Evolutionary conservation across 257 asterid species (phyloP), one percentile per base, ranked within the genome.

Genomic region (Fraxinus cuspidata): DNA sequence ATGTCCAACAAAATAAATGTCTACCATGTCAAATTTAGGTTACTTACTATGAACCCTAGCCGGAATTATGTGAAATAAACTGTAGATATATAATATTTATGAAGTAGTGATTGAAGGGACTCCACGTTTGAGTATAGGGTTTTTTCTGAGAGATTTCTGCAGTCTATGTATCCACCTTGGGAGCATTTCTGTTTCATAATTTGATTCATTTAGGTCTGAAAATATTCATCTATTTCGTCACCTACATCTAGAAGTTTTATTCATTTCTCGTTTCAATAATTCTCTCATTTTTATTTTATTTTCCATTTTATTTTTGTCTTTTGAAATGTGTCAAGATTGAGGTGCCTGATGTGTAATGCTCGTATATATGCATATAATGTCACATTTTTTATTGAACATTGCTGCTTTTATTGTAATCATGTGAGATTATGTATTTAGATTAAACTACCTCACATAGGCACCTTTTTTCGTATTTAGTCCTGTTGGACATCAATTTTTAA

Each of bases 31-130:
- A 23, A 65, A 78, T 77, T 82, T 82, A 82, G 89, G 88, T 82
- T 40, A 83, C 88, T 77, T 84, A 86, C 86, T 76, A 78, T 58
- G 66, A 79, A 63, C 69, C 69, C n/a, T 63, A 63, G 35, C 69
- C 69, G 35, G 2, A 3, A 65, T 65, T 38, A 11, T 70, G 37
- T 19, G n/a, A 4, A 31, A 9, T n/a, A 31, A 32, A 47, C 23
- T n/a, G 28, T 19, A 29, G 35, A 10, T 63, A 63, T 63, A 63
- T 63, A 25, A 63, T 23, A n/a, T 63, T 63, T 27, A 63, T 27
- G 12, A 27, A 23, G 35, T 23, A 27, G 32, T 25, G 69, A 63
- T 63, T 63, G 7, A 63, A 23, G 69, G 18, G 69, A 27, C 12
- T 63, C 69, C 35, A 63, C 69, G 69, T 25, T 63, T 27, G 69